Base-by-base conservation (phyloP, 164 flowering plant species). In the Chimonanthus praecox region DNA sequence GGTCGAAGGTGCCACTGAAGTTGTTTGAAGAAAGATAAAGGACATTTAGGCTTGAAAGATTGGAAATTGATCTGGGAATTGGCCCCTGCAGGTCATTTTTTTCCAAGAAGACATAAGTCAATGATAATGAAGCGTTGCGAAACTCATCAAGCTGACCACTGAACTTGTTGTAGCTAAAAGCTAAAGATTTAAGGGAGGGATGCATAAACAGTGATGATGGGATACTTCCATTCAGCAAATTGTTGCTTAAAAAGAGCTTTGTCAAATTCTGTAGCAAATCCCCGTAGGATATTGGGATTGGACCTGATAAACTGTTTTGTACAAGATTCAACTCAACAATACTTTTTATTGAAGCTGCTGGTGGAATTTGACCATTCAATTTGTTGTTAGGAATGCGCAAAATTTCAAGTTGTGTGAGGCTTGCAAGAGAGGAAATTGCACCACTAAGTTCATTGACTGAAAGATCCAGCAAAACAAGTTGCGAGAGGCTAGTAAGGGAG, bases 371-470 rank as follows among this genome's bases (percentile, higher is more conserved):
- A 67, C 89, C 88, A 47, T 20, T 76, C 54, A 88, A 77, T 0
- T 13, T 18, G 72, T 89, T 89, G 7, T 2, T 7, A 3, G 89
- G 84, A 4, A 89, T 47, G 61, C 86, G 89, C 73, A 87, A n/a
- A 70, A 72, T 69, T 44, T 46, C 75, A 6, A 89, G 82, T 45
- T 73, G 73, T 2, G 68, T 60, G 44, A 87, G 83, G 1, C 68
- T 72, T 6, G 50, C 69, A 67, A 85, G 49, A 0, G 84, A 78
- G 0, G 49, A 70, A 75, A 81, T 50, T 78, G 75, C 11, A 13
- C 71, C 62, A 43, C 58, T 49, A 49, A 72, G 51, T 15, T 43
- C 43, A 48, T 72, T 72, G 6, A 0, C 0, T 3, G 90, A 85
- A 3, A 89, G 49, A 58, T 89, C 48, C 68, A 65, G 15, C 6